Evolutionary conservation across 2,329 filamentous ascomycete species (phyloP), one percentile per base, ranked within the genome.

Genomic region (Cryphonectria carpinicola): DNA sequence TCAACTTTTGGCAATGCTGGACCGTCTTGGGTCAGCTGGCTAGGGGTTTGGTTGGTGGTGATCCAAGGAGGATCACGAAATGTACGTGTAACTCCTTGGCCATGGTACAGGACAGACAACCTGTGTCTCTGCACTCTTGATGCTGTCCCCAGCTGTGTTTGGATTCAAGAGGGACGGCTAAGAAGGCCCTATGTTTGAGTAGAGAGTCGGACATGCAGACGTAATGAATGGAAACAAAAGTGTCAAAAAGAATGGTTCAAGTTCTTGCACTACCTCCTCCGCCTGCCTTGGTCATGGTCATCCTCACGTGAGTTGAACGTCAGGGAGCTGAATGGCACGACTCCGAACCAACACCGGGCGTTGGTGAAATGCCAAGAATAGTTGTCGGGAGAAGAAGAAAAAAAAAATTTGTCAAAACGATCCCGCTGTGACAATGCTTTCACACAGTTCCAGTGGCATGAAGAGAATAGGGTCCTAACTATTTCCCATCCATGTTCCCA

Each of bases 211-310:
- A 37, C 8, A 58, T 54, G 11, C 22, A 56, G 32, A 54, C 13
- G 19, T 22, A 32, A 25, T 35, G 25, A 11, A 22, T 3, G 28
- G 54, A 32, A 28, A 32, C 19, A 2, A 17, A 17, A 58, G 14
- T 58, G 54, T 58, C 64, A 32, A 65, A 65, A 65, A 10, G 46
- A 65, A 39, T 19, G 46, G 46, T 41, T 35, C 46, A 49, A 10
- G 56, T 65, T 54, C 17, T 37, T 37, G 43, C 46, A 56, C 64
- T 65, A 65, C 32, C 46, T 54, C 37, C 37, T 37, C 46, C 35
- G 13, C 19, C 58, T n/a, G 35, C 35, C 58, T n/a, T 19, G 35
- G 58, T 37, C 32, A 19, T 61, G 35, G 35, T n/a, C 32, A 19
- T 61, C 58, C 32, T 25, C 58, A 10, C 25, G 19, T n/a, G 58